Evolutionary conservation across 139 green algal genomes (phyloP), one percentile per base, ranked within the genome.

Genomic region (Yamagishiella unicocca): DNA sequence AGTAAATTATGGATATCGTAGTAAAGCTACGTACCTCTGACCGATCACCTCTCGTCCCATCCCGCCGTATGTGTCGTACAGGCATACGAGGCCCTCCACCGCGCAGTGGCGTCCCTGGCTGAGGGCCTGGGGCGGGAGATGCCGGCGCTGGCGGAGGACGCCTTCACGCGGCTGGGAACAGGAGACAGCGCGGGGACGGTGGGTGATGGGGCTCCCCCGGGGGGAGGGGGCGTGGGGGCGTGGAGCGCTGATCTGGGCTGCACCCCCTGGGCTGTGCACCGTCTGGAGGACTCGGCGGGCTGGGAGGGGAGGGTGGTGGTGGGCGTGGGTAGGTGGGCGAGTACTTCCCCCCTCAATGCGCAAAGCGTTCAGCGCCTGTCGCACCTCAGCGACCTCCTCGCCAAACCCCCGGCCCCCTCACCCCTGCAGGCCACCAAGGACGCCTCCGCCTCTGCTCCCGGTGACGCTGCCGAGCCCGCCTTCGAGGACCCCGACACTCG

Each of bases 401-500:
- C 50, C 50, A 12, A 17, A 25, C 50, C 12, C 50, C 50, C 50
- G 12, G 50, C 50, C 17, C 5, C 38, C 17, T 55, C 37, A 2
- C 70, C 14, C 38, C 21, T 40, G 14, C 40, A 76, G 70, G 76
- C 35, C 4, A 6, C 27, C 76, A 55, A 83, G 54, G 54, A 54
- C 53, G 54, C 76, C 33, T 37, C 54, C 37, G 38, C 45, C 8
- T 78, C n/a, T 17, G 75, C 31, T 61, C 37, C 61, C 29, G 77
- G 73, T 10, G 78, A 31, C 17, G 75, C 84, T 7, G 75, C 87
- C 4, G 88, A 91, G 70, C 90, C 73, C 6, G 62, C 94, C 27
- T 99, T 98, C 92, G 97, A 99, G 64, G 97, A 99, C 85, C 93
- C 97, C 33, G 96, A 99, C 62, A 22, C 62, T 3, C 64, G 88